Conservation (phyloP, 2,329 filamentous ascomycete genomes). For the Microcyclosporella mali region DNA sequence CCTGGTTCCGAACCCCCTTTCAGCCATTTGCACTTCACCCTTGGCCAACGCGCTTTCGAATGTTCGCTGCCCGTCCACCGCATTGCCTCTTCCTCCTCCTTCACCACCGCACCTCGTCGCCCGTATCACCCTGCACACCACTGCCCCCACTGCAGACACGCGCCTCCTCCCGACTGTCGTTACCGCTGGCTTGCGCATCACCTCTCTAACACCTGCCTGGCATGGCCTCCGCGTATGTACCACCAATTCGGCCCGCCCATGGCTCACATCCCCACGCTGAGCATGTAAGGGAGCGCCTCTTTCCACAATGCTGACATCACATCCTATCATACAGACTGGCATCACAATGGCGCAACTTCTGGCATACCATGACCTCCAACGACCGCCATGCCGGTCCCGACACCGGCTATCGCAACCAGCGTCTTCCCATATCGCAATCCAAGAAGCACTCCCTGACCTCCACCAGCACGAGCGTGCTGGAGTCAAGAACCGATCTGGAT, state of each 20-base stretch:
- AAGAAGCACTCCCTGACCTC: slow-evolving; percentile 78
- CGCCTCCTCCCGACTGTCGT: slow-evolving; percentile 2
- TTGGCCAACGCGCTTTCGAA: too few relatives aligned
- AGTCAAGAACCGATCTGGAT: slow-evolving; percentile 79
- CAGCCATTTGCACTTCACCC: too few relatives aligned
- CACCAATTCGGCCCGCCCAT: background rate
- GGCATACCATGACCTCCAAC: slow-evolving; percentile 74
- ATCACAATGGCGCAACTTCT: slow-evolving; percentile 78
- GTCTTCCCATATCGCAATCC: slow-evolving; percentile 79
- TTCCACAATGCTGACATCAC: slow-evolving; percentile 4
- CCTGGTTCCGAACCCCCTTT: too few relatives aligned
- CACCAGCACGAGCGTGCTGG: slow-evolving; percentile 67
- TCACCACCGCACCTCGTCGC: background rate
- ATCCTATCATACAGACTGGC: slow-evolving; percentile 40
- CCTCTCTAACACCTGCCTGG: background rate
- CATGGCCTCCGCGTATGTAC: slow-evolving; percentile 7
- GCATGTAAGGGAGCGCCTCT: background rate
- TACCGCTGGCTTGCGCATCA: slow-evolving; percentile 6
- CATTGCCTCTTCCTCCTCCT: background rate
- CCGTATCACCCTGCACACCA: background rate
- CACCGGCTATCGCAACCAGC: slow-evolving; percentile 84
- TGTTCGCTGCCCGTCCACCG: too few relatives aligned
- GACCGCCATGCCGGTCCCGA: slow-evolving; percentile 86
- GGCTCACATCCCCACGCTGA: background rate
- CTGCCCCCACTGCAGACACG: background rate